Evolutionary conservation across 306 rosid species (phyloP), one percentile per base, ranked within the genome.

Genomic region (Dalbergia cultrata): DNA sequence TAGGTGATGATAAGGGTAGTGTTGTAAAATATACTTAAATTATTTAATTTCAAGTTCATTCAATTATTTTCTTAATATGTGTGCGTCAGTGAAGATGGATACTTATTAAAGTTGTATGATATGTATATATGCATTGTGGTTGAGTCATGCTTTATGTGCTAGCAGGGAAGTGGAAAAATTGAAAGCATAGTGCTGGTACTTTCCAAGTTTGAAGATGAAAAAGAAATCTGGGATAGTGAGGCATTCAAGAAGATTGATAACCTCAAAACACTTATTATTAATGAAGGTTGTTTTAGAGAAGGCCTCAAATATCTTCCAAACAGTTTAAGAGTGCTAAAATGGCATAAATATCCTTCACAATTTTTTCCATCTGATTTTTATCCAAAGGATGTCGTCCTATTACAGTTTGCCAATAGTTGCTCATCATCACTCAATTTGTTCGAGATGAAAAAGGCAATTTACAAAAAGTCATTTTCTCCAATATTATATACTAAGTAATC

Each of bases 331-430:
- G 62, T 57, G 57, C 4, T 52, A 19, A 52, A 52, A 52, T 52
- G 57, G 57, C 18, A 18, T 14, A 16, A 52, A 52, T 58, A 58
- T 13, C 74, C 74, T 45, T 68, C 37, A 68, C 5, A 22, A 1
- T 68, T 16, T 68, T 68, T 44, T 4, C 74, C 74, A 45, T 26
- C 11, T 16, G 37, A 44, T 44, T 68, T 68, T 68, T n/a, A 11
- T 43, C 39, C 57, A 21, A 44, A 18, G 12, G 50, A 68, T 22
- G 58, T 68, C 10, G 74, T 5, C 35, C 13, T 68, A 68, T 26
- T 68, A 9, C 13, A 68, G 17, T 22, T 68, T 12, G 41, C 17
- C 5, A 0, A 64, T n/a, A 44, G 56, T 9, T 17, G 17, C 17
- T 19, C 21, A n/a, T 4, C n/a, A 2, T 44, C 31, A 21, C 8